Percentiles rank a stretch among this genome's conserved stretches.
Conservation (phyloP, 1,284 basidiomycete species). For the Melampsora americana region DNA sequence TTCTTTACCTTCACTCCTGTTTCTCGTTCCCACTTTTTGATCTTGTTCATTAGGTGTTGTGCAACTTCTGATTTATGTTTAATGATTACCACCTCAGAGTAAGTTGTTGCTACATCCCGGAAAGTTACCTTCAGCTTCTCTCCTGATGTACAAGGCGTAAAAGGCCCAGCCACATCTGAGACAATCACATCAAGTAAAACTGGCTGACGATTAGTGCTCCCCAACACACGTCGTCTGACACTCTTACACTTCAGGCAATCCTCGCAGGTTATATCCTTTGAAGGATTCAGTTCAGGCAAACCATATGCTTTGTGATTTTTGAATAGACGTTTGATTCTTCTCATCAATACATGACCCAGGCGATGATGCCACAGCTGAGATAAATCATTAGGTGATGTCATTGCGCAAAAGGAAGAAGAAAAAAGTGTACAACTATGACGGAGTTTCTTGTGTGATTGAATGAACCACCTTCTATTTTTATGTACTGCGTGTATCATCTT, state of each 20-base stretch:
- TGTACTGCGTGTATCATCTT: background rate
- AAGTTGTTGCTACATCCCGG: slow-evolving; percentile 11
- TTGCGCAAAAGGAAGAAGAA: background rate
- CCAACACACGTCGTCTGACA: background rate
- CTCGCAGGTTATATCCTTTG: background rate
- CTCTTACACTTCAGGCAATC: slow-evolving; percentile 9
- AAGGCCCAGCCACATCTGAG: slow-evolving; percentile 8
- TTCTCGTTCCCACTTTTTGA: no score
- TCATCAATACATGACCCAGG: background rate
- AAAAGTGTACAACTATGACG: background rate
- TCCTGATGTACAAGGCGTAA: background rate
- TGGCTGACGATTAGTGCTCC: background rate
- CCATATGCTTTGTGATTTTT: background rate
- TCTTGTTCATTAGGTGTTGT: no score
- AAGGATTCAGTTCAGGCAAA: background rate
- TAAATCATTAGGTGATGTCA: background rate
- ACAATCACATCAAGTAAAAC: slow-evolving; percentile 7
- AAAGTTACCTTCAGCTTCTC: background rate
- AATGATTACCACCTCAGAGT: slow-evolving; percentile 8
- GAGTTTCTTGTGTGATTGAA: background rate
- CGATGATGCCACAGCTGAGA: background rate
- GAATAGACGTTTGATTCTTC: background rate
- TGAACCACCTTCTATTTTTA: background rate
- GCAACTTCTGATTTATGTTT: no score
- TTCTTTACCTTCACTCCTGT: no score